These are phyloP conservation scores for Lignosus rhinocerotis DNA, from an alignment of 1,284 basidiomycete genomes.

Conservation along the genomic window DNA sequence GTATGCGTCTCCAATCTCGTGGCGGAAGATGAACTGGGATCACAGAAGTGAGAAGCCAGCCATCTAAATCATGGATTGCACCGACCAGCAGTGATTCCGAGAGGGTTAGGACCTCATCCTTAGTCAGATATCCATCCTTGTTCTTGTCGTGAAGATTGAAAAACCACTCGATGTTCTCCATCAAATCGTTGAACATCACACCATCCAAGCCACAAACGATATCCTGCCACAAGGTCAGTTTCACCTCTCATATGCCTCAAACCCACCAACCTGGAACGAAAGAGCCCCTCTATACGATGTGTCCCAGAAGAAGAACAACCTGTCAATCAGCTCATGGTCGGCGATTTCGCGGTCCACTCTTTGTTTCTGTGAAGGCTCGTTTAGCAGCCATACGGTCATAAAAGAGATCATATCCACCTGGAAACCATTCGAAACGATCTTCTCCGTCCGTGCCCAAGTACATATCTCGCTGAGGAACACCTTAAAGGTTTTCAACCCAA, in stretches of 20 bases:
- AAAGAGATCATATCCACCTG: slow-evolving; percentile 48
- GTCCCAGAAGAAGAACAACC: slow-evolving; percentile 93
- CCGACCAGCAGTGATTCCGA: slow-evolving; percentile 91
- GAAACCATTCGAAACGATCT: slow-evolving; percentile 89
- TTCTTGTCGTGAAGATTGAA: slow-evolving; percentile 97
- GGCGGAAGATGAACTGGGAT: slow-evolving; percentile 92
- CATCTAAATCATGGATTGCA: neutral
- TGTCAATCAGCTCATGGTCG: slow-evolving; percentile 81
- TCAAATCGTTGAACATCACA: slow-evolving; percentile 94
- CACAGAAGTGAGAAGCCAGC: neutral
- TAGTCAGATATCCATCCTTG: slow-evolving; percentile 91
- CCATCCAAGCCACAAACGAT: slow-evolving; percentile 87
- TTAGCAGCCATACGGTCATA: too few relatives aligned
- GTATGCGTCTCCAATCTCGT: slow-evolving; percentile 96
- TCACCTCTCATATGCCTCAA: neutral
- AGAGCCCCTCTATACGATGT: slow-evolving; percentile 75
- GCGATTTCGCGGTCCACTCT: slow-evolving; percentile 78
- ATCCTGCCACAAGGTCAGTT: slow-evolving; percentile 56
- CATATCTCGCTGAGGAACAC: slow-evolving; percentile 91
- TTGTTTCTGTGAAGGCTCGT: slow-evolving; percentile 46
- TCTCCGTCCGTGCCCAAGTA: slow-evolving; percentile 97
- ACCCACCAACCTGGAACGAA: slow-evolving; percentile 70
- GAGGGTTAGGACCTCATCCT: slow-evolving; percentile 94
- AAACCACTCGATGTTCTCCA: slow-evolving; percentile 99
- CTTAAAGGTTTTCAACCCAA: slow-evolving; percentile 86